Evolutionary conservation across 2,329 filamentous ascomycete genomes (phyloP).

Genomic region (Elsinoe necatrix): DNA sequence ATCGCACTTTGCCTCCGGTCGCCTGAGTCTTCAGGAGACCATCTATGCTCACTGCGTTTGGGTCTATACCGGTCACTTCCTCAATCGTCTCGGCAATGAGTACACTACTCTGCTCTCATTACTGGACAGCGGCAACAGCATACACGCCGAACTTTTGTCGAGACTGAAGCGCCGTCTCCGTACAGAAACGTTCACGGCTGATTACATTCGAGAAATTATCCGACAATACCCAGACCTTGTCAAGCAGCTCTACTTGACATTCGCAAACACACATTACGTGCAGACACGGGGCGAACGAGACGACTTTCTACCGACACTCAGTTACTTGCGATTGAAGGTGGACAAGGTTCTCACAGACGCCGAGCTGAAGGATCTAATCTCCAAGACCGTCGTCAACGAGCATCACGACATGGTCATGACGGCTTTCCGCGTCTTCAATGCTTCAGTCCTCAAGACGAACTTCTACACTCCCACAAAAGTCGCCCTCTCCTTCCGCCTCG

Average conservation of each 20-base stretch:
- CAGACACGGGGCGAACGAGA: slow-evolving; percentile 56
- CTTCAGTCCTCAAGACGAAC: slow-evolving; percentile 89
- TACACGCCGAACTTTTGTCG: slow-evolving; percentile 76
- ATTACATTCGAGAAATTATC: slow-evolving; percentile 98
- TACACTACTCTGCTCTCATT: slow-evolving; percentile 80
- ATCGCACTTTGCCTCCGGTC: slow-evolving; percentile 72
- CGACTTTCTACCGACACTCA: slow-evolving; percentile 62
- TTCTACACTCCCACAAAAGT: slow-evolving; percentile 98
- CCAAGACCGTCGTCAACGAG: slow-evolving; percentile 76
- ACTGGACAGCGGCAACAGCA: slow-evolving; percentile 70
- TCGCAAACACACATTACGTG: slow-evolving; percentile 77
- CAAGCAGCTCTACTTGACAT: slow-evolving; percentile 79
- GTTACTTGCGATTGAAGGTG: slow-evolving; percentile 57
- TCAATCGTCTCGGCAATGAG: slow-evolving; percentile 85
- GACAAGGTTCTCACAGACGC: slow-evolving; percentile 68
- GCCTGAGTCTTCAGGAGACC: slow-evolving; percentile 87
- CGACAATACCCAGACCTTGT: slow-evolving; percentile 80
- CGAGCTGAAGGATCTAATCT: slow-evolving; percentile 66
- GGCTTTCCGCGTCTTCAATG: slow-evolving; percentile 93
- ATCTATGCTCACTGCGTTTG: slow-evolving; percentile 96
- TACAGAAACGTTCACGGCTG: slow-evolving; percentile 93
- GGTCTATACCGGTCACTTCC: slow-evolving; percentile 96
- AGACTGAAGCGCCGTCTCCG: slow-evolving; percentile 94
- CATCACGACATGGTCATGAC: slow-evolving; percentile 98
- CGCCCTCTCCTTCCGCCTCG: slow-evolving; percentile 88